Percentiles rank a stretch among this genome's conserved stretches.
Conservation (phyloP, 2,329 filamentous ascomycete genomes). For the Trichoderma hamatum region DNA sequence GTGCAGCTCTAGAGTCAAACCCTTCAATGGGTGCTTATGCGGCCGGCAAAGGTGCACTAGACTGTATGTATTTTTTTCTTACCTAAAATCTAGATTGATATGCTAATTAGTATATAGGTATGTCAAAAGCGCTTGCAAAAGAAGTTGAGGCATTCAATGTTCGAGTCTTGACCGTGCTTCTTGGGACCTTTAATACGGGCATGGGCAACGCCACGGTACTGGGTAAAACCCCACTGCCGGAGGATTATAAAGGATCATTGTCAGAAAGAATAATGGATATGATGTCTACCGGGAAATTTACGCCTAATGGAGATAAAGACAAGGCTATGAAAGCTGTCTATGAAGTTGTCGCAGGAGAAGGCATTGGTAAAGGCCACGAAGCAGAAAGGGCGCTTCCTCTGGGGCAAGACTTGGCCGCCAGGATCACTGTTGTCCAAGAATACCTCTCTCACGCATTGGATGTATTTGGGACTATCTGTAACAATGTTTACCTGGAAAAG, state of each 20-base stretch:
- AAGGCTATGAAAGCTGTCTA: conserved; percentile 19
- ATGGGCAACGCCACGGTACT: conserved; percentile 13
- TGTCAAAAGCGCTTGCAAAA: conserved; percentile 17
- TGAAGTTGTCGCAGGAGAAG: conserved; percentile 13
- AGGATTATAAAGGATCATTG: conserved; percentile 9
- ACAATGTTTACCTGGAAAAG: conserved; percentile 7
- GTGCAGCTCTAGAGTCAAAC: conserved; percentile 10
- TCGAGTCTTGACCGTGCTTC: conserved; percentile 15
- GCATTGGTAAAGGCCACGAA: neutral
- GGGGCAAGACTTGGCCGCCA: neutral
- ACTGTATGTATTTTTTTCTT: neutral
- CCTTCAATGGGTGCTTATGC: conserved; percentile 13
- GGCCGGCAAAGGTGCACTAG: conserved; percentile 11
- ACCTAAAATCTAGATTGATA: neutral
- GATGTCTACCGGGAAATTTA: conserved; percentile 13
- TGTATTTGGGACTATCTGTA: neutral
- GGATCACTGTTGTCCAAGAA: conserved; percentile 1
- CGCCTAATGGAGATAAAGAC: conserved; percentile 18
- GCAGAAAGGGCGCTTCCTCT: conserved; percentile 4
- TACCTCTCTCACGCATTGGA: conserved; percentile 1
- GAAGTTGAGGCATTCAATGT: conserved; percentile 18
- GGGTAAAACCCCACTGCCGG: neutral
- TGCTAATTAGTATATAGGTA: neutral
- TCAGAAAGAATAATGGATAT: neutral
- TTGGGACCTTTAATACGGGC: conserved; percentile 18